These are phyloP conservation scores for Chimonanthus salicifolius DNA, from an alignment of 164 flowering plant species.

Conservation along the genomic window DNA sequence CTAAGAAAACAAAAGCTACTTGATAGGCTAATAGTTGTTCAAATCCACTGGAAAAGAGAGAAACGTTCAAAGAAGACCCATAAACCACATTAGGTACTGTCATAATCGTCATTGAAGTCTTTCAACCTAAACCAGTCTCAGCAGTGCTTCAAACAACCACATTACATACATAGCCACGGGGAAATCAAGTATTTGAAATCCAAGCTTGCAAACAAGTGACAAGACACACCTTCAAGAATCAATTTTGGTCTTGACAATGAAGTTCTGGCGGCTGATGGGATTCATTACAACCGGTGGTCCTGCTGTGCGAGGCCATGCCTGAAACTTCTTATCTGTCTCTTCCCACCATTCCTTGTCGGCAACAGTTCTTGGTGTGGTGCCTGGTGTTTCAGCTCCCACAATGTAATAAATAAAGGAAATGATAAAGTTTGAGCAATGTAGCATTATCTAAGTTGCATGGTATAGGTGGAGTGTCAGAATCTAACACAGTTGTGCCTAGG, in stretches of 20 bases:
- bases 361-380: conserved; percentile 71
- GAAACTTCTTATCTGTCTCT: conserved; percentile 56
- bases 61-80: too few species aligned
- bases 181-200: too few species aligned
- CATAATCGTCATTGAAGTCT: not conserved
- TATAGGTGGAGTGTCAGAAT: too few species aligned
- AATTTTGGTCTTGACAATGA: conserved; percentile 34
- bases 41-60: too few species aligned
- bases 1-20: too few species aligned
- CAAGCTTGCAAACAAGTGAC: not conserved
- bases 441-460: not conserved
- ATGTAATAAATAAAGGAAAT: not conserved
- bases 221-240: conserved; percentile 11
- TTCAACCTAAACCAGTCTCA: not conserved
- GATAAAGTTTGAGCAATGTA: not conserved
- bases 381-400: conserved; percentile 23
- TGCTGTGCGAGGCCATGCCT: conserved; percentile 61
- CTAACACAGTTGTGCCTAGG: not conserved
- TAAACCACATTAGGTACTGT: not conserved
- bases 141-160: not conserved
- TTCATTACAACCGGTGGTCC: conserved; percentile 67
- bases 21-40: too few species aligned
- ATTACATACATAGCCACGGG: not conserved
- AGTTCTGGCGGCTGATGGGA: conserved; percentile 60
- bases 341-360: conserved; percentile 63